phyloP scores from a whole-genome alignment of 805 yeast genomes.

The Teunomyces tritomae region DNA sequence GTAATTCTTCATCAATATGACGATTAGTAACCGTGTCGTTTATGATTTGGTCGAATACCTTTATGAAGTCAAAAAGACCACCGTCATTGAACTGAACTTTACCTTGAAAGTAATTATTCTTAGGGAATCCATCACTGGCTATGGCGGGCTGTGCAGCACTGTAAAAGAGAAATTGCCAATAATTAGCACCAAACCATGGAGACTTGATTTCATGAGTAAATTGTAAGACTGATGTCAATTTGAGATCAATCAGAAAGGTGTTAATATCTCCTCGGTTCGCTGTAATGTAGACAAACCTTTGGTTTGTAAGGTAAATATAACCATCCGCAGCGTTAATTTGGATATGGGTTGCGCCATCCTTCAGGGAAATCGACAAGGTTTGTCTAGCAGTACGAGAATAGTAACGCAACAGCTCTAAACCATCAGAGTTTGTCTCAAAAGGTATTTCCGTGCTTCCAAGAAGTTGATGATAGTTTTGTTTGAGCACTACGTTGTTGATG shows the following conservation, averaged over 20 bases:
- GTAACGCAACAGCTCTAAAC: slow-evolving; percentile 16
- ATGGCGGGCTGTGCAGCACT: slow-evolving; percentile 30
- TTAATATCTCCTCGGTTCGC: slow-evolving; percentile 41
- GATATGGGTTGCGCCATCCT: slow-evolving; percentile 10
- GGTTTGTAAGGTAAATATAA: slow-evolving; percentile 39
- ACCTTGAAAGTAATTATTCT: slow-evolving; percentile 36
- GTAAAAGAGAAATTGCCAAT: slow-evolving; percentile 43
- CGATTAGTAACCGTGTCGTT: slow-evolving; percentile 35
- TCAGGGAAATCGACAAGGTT: slow-evolving; percentile 23
- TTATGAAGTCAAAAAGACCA: slow-evolving; percentile 44
- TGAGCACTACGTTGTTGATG: slow-evolving; percentile 22
- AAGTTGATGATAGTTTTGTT: slow-evolving; percentile 10
- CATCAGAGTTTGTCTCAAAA: slow-evolving; percentile 18
- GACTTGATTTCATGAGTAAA: slow-evolving; percentile 41
- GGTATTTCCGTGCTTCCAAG: slow-evolving; percentile 12
- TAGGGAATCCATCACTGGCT: slow-evolving; percentile 41
- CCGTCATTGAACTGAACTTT: slow-evolving; percentile 45
- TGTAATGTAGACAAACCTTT: slow-evolving; percentile 39
- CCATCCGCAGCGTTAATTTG: slow-evolving; percentile 39
- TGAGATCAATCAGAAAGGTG: slow-evolving; percentile 37
- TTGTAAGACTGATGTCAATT: slow-evolving; percentile 23
- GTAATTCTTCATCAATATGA: slow-evolving; percentile 46
- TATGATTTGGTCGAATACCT: slow-evolving; percentile 28
- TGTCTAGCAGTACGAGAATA: slow-evolving; percentile 24
- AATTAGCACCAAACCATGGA: slow-evolving; percentile 57